A percentile compares a stretch with the other conserved stretches of the same genome.
These are phyloP conservation scores for Ceriops tagal DNA, from an alignment of 345 rosid species.

Conservation along the genomic window DNA sequence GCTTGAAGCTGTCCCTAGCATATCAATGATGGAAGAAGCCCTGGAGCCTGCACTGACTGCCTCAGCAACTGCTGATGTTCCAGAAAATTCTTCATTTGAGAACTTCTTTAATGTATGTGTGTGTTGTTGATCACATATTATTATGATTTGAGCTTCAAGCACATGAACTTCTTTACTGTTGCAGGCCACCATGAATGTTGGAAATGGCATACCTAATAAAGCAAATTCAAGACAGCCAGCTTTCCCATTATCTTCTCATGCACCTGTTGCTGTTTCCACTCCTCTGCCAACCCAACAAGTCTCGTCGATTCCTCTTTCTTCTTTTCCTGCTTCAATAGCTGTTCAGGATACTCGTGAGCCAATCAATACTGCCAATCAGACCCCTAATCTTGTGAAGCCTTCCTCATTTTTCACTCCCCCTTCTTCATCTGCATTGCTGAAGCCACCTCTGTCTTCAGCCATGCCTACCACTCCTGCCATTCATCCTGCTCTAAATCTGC, in stretches of 20 bases:
- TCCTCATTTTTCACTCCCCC: slow-evolving; percentile 47
- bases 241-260: slow-evolving; percentile 37
- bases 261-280: slow-evolving; percentile 28
- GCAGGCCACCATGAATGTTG: slow-evolving; percentile 41
- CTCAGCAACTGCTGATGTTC: slow-evolving; percentile 34
- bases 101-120: slow-evolving; percentile 55
- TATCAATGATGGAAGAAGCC: slow-evolving; percentile 53
- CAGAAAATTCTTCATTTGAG: slow-evolving; percentile 53
- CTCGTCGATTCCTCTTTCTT: slow-evolving; percentile 34
- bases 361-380: slow-evolving; percentile 31
- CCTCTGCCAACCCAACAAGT: slow-evolving; percentile 32
- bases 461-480: slow-evolving; percentile 36
- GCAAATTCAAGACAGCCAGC: slow-evolving; percentile 34
- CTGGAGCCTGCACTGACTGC: slow-evolving; percentile 50
- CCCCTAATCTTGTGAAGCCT: slow-evolving; percentile 57
- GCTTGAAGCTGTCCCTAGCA: slow-evolving; percentile 59
- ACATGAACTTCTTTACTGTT: slow-evolving; percentile 10
- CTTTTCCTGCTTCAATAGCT: slow-evolving; percentile 30
- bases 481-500: slow-evolving; percentile 47
- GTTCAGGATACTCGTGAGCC: slow-evolving; percentile 37
- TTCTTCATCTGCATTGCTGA: slow-evolving; percentile 42
- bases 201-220: slow-evolving; percentile 35
- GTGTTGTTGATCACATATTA: not conserved
- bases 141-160: not conserved
- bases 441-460: slow-evolving; percentile 44